Evolutionary conservation across 2,329 filamentous ascomycete genomes (phyloP).

Genomic region (Neonectria neomacrospora): DNA sequence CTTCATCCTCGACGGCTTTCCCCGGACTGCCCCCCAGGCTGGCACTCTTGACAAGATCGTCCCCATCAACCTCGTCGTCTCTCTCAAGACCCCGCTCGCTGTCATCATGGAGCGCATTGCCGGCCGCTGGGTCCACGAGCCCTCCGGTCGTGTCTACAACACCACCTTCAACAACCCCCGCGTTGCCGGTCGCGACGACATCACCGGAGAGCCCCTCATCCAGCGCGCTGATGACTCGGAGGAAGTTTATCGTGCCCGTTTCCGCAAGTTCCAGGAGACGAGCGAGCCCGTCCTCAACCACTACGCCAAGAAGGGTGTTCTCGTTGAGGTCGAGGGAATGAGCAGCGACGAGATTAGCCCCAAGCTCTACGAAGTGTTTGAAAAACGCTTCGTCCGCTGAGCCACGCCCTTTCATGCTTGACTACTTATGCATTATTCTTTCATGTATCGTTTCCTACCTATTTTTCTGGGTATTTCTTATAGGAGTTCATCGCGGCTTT

Average conservation of each 20-base stretch:
- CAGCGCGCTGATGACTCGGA: slow-evolving; percentile 88
- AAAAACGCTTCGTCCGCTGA: slow-evolving; percentile 71
- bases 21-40: slow-evolving; percentile 86
- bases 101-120: slow-evolving; percentile 92
- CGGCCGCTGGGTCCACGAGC: slow-evolving; percentile 92
- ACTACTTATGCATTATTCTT: slow-evolving; percentile 21
- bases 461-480: slow-evolving; percentile 22
- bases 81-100: slow-evolving; percentile 83
- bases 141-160: slow-evolving; percentile 94
- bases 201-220: slow-evolving; percentile 87
- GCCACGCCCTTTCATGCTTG: slow-evolving; percentile 10
- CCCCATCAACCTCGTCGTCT: slow-evolving; percentile 95
- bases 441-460: slow-evolving; percentile 23
- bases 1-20: slow-evolving; percentile 96
- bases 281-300: slow-evolving; percentile 87
- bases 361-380: slow-evolving; percentile 86
- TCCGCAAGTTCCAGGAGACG: slow-evolving; percentile 87
- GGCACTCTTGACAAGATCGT: slow-evolving; percentile 80
- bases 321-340: slow-evolving; percentile 88
- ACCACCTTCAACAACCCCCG: slow-evolving; percentile 90
- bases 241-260: slow-evolving; percentile 82
- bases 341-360: slow-evolving; percentile 96
- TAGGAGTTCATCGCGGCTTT: slow-evolving; percentile 40
- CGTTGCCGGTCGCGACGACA: slow-evolving; percentile 82
- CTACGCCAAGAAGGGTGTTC: slow-evolving; percentile 83